Evolutionary conservation across 768 basidiomycete genomes (phyloP).

Genomic region (Butyriboletus loyo): DNA sequence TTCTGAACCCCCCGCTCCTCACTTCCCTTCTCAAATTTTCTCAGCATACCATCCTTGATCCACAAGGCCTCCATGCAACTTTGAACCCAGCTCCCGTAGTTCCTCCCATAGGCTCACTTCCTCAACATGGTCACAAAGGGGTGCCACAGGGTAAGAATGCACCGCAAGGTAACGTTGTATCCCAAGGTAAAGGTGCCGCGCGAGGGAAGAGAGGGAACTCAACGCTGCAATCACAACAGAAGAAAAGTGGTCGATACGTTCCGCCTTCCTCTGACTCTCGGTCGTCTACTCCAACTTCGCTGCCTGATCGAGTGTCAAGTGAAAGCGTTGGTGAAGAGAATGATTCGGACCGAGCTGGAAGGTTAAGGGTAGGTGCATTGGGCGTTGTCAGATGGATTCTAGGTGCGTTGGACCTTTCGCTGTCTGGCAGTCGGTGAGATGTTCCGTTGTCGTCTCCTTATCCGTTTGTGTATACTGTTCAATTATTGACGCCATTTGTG

Average conservation of each 20-base stretch:
- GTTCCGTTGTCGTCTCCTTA: neutral
- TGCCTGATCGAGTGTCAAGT: conserved; percentile 15
- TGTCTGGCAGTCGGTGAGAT: neutral
- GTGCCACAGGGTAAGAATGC: neutral
- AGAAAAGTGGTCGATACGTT: conserved; percentile 30
- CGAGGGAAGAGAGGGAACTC: conserved; percentile 20
- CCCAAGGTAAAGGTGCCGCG: conserved; percentile 4
- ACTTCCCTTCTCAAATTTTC: conserved; percentile 47
- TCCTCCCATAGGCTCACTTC: conserved; percentile 8
- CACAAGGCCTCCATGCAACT: conserved; percentile 51
- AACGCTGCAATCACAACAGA: conserved; percentile 28
- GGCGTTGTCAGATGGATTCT: conserved; percentile 63
- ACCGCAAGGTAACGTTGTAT: neutral
- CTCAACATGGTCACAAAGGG: conserved; percentile 12
- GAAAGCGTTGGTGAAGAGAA: conserved; percentile 55
- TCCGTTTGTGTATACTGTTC: neutral
- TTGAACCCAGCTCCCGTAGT: conserved; percentile 64
- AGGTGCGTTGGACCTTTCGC: conserved; percentile 40
- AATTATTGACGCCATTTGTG: neutral
- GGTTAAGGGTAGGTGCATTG: conserved; percentile 66
- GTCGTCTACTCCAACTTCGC: conserved; percentile 19
- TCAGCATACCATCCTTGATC: conserved; percentile 57
- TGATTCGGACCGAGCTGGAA: conserved; percentile 64
- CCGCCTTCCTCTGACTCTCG: conserved; percentile 34
- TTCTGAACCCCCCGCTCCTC: conserved; percentile 32